Evolutionary conservation across 2,329 filamentous ascomycete species (phyloP).

Genomic region (Fusarium brevicatenulatum): DNA sequence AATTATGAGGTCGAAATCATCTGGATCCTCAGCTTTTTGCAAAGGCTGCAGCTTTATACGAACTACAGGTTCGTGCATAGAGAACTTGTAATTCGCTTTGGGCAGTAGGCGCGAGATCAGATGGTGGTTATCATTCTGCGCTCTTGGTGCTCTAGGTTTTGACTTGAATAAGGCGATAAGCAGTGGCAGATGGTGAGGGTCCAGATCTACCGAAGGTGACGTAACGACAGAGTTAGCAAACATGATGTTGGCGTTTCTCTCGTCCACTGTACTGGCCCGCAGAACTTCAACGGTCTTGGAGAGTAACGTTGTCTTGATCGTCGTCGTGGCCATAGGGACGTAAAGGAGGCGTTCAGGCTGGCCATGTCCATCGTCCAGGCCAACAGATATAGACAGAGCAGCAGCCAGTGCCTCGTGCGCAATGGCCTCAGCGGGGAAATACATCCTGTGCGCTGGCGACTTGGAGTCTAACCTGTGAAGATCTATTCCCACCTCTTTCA

Average conservation of each 20-base stretch:
- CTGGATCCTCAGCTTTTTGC: slow-evolving; percentile 69
- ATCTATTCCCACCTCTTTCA: slow-evolving; percentile 96
- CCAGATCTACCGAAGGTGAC: slow-evolving; percentile 91
- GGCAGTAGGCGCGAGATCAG: slow-evolving; percentile 91
- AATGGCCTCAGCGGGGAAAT: slow-evolving; percentile 91
- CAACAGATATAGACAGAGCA: slow-evolving; percentile 90
- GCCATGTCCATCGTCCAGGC: slow-evolving; percentile 88
- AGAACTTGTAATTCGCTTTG: slow-evolving; percentile 94
- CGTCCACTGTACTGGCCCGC: slow-evolving; percentile 75
- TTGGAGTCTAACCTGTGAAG: slow-evolving; percentile 90
- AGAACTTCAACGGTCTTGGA: slow-evolving; percentile 91
- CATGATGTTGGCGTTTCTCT: slow-evolving; percentile 94
- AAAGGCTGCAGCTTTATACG: slow-evolving; percentile 88
- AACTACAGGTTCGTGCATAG: slow-evolving; percentile 94
- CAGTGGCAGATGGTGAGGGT: slow-evolving; percentile 89
- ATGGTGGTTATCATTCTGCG: slow-evolving; percentile 63
- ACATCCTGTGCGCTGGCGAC: slow-evolving; percentile 97
- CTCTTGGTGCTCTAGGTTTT: slow-evolving; percentile 51
- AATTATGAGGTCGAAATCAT: slow-evolving; percentile 94
- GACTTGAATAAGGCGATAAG: slow-evolving; percentile 79
- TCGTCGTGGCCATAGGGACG: slow-evolving; percentile 97
- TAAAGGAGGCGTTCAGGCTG: slow-evolving; percentile 90
- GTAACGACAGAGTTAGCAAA: slow-evolving; percentile 97
- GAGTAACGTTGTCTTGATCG: slow-evolving; percentile 89
- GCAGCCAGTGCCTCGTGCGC: slow-evolving; percentile 94